Percentiles rank a stretch among this genome's conserved stretches.
These are phyloP conservation scores for Verticillium dahliae DNA, from an alignment of 2,329 filamentous ascomycete genomes.

Conservation along the genomic window DNA sequence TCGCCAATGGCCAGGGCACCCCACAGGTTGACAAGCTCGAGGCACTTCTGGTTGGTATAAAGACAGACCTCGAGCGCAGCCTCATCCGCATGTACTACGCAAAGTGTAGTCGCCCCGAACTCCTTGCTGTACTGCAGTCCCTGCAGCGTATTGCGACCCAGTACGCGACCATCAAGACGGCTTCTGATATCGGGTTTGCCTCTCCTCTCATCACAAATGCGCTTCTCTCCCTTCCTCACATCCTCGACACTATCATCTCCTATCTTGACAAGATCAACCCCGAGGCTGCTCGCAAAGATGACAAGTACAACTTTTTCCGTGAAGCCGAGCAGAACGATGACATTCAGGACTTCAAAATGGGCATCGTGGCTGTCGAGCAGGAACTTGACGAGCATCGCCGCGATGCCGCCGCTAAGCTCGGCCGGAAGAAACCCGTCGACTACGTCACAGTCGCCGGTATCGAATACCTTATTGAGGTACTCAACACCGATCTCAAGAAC, in stretches of 20 bases:
- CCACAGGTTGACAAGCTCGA: conserved; percentile 67
- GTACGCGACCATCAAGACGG: conserved; percentile 60
- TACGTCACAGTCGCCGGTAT: conserved; percentile 86
- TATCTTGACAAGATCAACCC: conserved; percentile 83
- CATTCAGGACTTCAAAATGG: conserved; percentile 82
- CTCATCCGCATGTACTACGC: conserved; percentile 96
- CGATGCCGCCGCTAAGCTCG: conserved; percentile 65
- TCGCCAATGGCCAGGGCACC: conserved; percentile 63
- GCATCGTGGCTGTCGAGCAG: conserved; percentile 86
- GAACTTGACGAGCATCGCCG: conserved; percentile 74
- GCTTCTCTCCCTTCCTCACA: conserved; percentile 68
- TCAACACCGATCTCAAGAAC: conserved; percentile 73
- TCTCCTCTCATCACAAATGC: conserved; percentile 65
- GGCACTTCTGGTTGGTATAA: conserved; percentile 62
- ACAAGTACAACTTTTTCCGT: conserved; percentile 92
- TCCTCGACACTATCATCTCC: conserved; percentile 63
- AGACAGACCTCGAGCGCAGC: conserved; percentile 82
- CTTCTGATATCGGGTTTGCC: conserved; percentile 64
- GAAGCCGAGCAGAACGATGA: conserved; percentile 79
- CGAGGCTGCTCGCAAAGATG: conserved; percentile 74
- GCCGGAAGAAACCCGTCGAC: conserved; percentile 60
- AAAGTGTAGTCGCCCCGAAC: conserved; percentile 85
- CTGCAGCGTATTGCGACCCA: conserved; percentile 75
- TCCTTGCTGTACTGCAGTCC: conserved; percentile 77
- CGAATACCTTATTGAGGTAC: conserved; percentile 89